These are phyloP conservation scores for Boletus mariae DNA, from an alignment of 1,284 basidiomycete species.

Conservation along the genomic window DNA sequence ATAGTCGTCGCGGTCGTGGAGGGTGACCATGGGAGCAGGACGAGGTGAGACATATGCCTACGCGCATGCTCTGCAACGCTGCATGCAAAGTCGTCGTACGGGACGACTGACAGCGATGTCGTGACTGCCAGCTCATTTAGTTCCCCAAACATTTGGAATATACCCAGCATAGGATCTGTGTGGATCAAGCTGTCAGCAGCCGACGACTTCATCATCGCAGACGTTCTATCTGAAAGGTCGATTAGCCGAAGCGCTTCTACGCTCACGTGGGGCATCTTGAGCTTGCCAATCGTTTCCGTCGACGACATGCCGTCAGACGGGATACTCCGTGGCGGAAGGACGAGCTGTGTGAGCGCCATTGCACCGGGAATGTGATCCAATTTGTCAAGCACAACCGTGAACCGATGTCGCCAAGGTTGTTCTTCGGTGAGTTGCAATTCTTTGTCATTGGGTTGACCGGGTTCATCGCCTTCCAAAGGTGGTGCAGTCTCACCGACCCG, in stretches of 20 bases:
- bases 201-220: conserved; percentile 86
- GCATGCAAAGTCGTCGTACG: conserved; percentile 65
- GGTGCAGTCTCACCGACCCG: not conserved
- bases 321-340: conserved; percentile 27
- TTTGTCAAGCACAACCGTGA: conserved; percentile 85
- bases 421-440: conserved; percentile 16
- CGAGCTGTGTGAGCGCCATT: conserved; percentile 66
- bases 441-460: conserved; percentile 12
- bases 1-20: not conserved
- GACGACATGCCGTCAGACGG: conserved; percentile 11
- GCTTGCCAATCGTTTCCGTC: not conserved
- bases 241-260: conserved; percentile 82
- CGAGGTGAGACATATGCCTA: conserved; percentile 65
- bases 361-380: conserved; percentile 81
- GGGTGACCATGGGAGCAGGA: conserved; percentile 79
- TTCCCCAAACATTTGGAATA: conserved; percentile 82
- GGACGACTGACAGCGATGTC: conserved; percentile 65
- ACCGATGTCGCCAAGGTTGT: conserved; percentile 35
- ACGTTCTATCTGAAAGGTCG: conserved; percentile 89
- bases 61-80: conserved; percentile 68
- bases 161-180: conserved; percentile 77
- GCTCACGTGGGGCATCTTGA: conserved; percentile 7
- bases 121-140: conserved; percentile 69
- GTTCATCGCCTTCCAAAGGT: conserved; percentile 4
- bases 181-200: conserved; percentile 64